Conservation (phyloP, 2,329 filamentous ascomycete genomes). For the Cyphellophora europaea region DNA sequence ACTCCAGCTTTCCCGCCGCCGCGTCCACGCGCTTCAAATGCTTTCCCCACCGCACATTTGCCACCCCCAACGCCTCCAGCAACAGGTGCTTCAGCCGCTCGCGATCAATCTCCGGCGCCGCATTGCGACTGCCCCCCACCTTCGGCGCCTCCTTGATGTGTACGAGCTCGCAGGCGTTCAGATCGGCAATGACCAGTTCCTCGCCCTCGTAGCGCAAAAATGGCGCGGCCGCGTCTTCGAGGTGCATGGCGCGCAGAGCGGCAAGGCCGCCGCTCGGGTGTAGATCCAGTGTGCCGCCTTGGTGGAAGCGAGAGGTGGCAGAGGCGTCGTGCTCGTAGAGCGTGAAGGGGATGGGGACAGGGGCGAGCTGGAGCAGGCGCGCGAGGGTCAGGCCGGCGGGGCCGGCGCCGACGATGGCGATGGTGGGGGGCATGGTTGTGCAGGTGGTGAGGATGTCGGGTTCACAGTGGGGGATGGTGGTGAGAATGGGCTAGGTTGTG, state of each 20-base stretch:
- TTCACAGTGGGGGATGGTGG: too few relatives aligned
- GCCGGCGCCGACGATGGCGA: constrained; percentile 28
- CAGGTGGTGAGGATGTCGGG: too few relatives aligned
- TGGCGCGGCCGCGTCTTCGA: constrained; percentile 10
- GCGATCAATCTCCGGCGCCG: constrained; percentile 43
- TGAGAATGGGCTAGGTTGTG: too few relatives aligned
- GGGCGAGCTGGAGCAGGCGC: constrained; percentile 21
- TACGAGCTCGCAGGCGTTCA: constrained; percentile 25
- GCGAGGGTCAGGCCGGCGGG: constrained; percentile 27
- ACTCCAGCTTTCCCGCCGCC: constrained; percentile 5
- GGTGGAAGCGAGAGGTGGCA: constrained; percentile 30
- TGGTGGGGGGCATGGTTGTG: constrained; percentile 16
- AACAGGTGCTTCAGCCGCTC: constrained; percentile 35
- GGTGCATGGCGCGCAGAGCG: constrained; percentile 29
- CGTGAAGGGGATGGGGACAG: constrained; percentile 32
- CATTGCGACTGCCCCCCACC: constrained; percentile 2
- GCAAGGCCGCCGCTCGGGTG: constrained; percentile 42
- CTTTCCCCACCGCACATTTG: constrained; percentile 38
- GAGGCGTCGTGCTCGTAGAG: constrained; percentile 39
- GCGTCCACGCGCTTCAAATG: constrained; percentile 30
- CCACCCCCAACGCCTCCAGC: constrained; percentile 35
- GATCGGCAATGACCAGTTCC: constrained; percentile 31
- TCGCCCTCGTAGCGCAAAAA: constrained; percentile 30
- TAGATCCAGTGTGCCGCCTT: constrained; percentile 48
- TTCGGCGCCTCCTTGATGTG: constrained; percentile 11